A percentile compares a stretch with the other conserved stretches of the same genome.
phyloP scores from a whole-genome alignment of 208 protist genomes.

The Blastocrithidia nonstop region DNA sequence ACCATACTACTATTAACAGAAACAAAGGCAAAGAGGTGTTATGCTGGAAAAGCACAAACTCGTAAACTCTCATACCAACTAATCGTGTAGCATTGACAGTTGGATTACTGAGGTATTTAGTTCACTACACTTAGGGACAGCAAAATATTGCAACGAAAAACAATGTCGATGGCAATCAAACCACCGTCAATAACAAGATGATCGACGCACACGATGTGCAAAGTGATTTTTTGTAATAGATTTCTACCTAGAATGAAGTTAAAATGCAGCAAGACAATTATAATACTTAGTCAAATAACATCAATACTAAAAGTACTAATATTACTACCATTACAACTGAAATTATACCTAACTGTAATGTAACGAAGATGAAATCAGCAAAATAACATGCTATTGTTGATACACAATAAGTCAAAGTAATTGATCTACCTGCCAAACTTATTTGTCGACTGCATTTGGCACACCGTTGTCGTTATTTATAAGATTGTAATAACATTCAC shows the following conservation, averaged over 20 bases:
- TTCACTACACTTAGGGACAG: too few species aligned
- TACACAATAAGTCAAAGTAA: constrained; percentile 12
- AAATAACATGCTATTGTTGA: neutral
- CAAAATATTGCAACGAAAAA: too few species aligned
- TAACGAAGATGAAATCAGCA: neutral
- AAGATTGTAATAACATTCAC: constrained; percentile 88
- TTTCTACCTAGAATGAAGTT: too few species aligned
- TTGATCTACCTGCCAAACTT: constrained; percentile 66
- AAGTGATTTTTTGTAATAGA: too few species aligned
- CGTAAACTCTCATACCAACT: constrained; percentile 60
- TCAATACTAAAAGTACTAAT: too few species aligned
- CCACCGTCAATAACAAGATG: too few species aligned
- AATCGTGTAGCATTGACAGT: constrained; percentile 67
- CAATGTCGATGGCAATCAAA: too few species aligned
- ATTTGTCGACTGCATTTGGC: constrained; percentile 78
- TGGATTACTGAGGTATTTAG: constrained; percentile 65
- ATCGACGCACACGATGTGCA: too few species aligned
- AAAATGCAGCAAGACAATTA: too few species aligned
- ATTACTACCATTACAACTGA: too few species aligned
- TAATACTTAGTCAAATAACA: too few species aligned
- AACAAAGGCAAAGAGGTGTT: neutral
- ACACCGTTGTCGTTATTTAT: constrained; percentile 78
- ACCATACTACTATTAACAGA: too few species aligned
- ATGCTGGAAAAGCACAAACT: neutral
- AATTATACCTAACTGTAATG: constrained; percentile 13